Evolutionary conservation across 2,329 filamentous ascomycete genomes (phyloP), one percentile per base, ranked within the genome.

Genomic region (Colletotrichum costaricense): DNA sequence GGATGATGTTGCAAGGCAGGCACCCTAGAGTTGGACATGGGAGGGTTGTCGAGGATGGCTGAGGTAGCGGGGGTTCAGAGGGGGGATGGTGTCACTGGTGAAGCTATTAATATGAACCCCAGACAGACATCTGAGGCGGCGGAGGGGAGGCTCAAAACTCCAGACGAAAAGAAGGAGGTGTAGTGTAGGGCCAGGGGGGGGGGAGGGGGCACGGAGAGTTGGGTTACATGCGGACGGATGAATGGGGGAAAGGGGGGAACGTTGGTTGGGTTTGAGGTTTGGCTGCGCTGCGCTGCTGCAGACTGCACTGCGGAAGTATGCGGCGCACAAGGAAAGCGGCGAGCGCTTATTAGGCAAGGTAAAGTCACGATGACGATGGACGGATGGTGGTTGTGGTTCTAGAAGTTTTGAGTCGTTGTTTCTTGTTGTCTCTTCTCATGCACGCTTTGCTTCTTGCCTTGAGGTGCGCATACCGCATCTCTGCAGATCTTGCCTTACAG

Each of bases 101-200:
- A 16, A 52, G 30, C 66, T 64, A 73, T 70, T 46, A 70, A 64
- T 70, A 70, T 55, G 19, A 57, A 49, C 46, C 60, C 55, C 67
- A 73, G 66, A 69, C 70, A 73, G 66, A 69, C 66, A 63, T 26
- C 35, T 28, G 49, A 42, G 38, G 38, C 38, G 38, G 14, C 14
- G 38, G 38, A 42, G 38, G n/a, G 28, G 64, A 35, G 63, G 57
- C 30, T 35, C 54, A 56, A 59, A 49, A 69, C 65, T 63, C 58
- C 58, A 64, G 66, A 72, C 59, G 66, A 72, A 54, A 49, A 42
- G 38, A n/a, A 49, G 42, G 42, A 49, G 42, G 16, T 49, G 42
- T 49, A 49, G 42, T 16, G 14, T 16, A 58, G 28, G 42, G 2
- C 22, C 30, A 28, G 0, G 11, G 54, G 42, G 54, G 42, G 19